phyloP scores from a whole-genome alignment of 768 basidiomycete species.

The Rhizopogon salebrosus region DNA sequence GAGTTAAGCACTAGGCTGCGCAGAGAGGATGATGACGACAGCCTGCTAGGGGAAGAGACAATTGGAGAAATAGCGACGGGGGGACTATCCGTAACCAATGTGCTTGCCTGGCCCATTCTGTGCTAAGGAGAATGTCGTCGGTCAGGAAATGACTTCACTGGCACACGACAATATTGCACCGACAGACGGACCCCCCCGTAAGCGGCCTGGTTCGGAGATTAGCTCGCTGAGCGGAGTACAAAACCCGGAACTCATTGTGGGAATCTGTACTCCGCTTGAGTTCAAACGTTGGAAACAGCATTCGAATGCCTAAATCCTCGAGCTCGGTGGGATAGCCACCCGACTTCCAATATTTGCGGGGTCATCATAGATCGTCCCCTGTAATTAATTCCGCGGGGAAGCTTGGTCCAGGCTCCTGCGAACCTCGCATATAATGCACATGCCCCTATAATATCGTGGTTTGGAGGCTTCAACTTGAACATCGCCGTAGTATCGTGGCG shows the following conservation, averaged over 20 bases:
- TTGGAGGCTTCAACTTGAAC: not conserved
- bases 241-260: too few species aligned
- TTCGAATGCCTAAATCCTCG: not conserved
- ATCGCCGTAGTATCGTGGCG: not conserved
- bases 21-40: conserved; percentile 2
- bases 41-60: not conserved
- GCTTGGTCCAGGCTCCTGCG: not conserved
- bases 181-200: not conserved
- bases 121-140: not conserved
- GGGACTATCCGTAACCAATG: not conserved
- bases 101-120: not conserved
- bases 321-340: too few species aligned
- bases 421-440: not conserved
- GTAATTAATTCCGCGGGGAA: not conserved
- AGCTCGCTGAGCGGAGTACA: too few species aligned
- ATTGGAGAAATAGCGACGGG: not conserved
- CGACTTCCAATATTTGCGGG: not conserved
- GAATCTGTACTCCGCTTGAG: too few species aligned
- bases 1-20: conserved; percentile 3
- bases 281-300: too few species aligned
- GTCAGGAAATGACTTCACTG: not conserved
- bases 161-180: not conserved
- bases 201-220: too few species aligned
- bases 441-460: not conserved
- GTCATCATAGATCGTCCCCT: too few species aligned